A percentile compares a stretch with the other conserved stretches of the same genome.
These are phyloP conservation scores for Phyllosticta paracitricarpa DNA, from an alignment of 2,329 filamentous ascomycete genomes.

Conservation along the genomic window DNA sequence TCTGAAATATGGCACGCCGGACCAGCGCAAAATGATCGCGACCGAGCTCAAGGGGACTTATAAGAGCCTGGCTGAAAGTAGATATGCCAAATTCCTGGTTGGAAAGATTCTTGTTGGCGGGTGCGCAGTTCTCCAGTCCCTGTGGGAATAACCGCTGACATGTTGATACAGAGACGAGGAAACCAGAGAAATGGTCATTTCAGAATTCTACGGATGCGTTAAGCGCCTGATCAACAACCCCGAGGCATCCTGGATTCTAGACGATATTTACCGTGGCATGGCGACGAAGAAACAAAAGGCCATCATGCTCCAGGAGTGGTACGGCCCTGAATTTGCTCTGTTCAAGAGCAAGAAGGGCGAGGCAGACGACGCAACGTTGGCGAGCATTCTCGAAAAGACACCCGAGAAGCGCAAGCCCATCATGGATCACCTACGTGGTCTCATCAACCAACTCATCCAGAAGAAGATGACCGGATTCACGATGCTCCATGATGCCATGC, in stretches of 20 bases:
- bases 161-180: slow-evolving; percentile 53
- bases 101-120: slow-evolving; percentile 89
- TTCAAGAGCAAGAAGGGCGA: slow-evolving; percentile 50
- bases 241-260: slow-evolving; percentile 94
- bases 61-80: slow-evolving; percentile 77
- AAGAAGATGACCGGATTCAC: slow-evolving; percentile 97
- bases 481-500: slow-evolving; percentile 95
- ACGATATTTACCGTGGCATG: slow-evolving; percentile 87
- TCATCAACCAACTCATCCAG: slow-evolving; percentile 88
- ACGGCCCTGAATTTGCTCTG: slow-evolving; percentile 83
- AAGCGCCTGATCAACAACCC: slow-evolving; percentile 90
- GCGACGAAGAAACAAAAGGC: slow-evolving; percentile 81
- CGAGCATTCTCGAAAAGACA: slow-evolving; percentile 60
- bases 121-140: slow-evolving; percentile 11
- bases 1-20: slow-evolving; percentile 83
- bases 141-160: background rate
- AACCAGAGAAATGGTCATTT: slow-evolving; percentile 78
- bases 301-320: slow-evolving; percentile 84
- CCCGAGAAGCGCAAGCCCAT: slow-evolving; percentile 82
- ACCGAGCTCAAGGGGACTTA: slow-evolving; percentile 78
- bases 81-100: slow-evolving; percentile 94
- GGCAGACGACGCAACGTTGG: slow-evolving; percentile 56
- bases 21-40: slow-evolving; percentile 79
- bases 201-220: slow-evolving; percentile 91
- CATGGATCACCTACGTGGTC: slow-evolving; percentile 71